Evolutionary conservation across 2,329 filamentous ascomycete species (phyloP).

Genomic region (Knoxdaviesia capensis): DNA sequence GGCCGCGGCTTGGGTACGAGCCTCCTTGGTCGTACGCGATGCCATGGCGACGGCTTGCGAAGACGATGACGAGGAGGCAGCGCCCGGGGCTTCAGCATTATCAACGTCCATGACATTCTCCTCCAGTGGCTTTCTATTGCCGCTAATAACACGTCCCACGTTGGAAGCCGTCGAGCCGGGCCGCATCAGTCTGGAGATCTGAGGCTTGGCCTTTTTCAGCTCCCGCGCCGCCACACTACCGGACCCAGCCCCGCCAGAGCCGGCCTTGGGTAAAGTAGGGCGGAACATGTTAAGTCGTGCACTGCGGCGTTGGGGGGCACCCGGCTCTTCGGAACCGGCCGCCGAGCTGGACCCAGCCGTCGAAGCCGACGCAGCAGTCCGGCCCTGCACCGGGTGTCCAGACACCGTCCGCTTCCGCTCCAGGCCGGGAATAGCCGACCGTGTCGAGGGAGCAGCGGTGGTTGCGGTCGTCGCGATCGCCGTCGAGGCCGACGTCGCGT

Average conservation of each 20-base stretch:
- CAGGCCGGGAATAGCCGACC: no score
- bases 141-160: constrained; percentile 74
- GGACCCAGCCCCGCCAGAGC: constrained; percentile 25
- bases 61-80: no score
- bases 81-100: constrained; percentile 29
- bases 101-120: constrained; percentile 51
- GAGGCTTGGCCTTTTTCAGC: constrained; percentile 66
- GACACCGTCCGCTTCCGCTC: constrained; percentile 87
- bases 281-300: constrained; percentile 51
- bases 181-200: constrained; percentile 44
- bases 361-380: constrained; percentile 11
- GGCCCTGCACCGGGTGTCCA: constrained; percentile 44
- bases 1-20: neutral
- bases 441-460: constrained; percentile 14
- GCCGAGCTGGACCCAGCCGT: no score
- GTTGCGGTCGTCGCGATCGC: constrained; percentile 18
- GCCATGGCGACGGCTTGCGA: no score
- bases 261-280: constrained; percentile 44
- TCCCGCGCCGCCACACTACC: constrained; percentile 31
- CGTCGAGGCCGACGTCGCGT: constrained; percentile 16
- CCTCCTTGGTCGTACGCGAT: constrained; percentile 11
- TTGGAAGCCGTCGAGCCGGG: constrained; percentile 45
- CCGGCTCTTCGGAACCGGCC: constrained; percentile 25
- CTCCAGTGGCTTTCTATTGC: constrained; percentile 59
- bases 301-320: constrained; percentile 46